A percentile compares a stretch with the other conserved stretches of the same genome.
phyloP scores from a whole-genome alignment of 2,329 filamentous ascomycete species.

The Pseudogymnoascus pannorum region DNA sequence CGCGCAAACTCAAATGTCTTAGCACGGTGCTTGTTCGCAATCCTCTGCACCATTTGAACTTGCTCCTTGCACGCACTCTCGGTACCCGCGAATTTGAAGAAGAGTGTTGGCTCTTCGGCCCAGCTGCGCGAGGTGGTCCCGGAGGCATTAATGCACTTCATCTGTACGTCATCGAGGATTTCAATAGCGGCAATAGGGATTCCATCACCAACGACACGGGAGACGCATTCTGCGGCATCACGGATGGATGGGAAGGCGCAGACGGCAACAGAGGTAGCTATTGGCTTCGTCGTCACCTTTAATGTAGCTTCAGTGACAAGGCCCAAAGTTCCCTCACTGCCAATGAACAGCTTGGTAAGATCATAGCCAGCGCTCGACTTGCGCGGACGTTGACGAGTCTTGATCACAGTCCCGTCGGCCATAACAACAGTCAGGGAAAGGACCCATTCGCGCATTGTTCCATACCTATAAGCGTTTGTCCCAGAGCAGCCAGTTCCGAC shows the following conservation, averaged over 20 bases:
- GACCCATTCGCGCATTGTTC: constrained; percentile 94
- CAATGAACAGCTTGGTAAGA: constrained; percentile 81
- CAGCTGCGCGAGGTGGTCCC: constrained; percentile 60
- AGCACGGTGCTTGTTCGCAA: constrained; percentile 55
- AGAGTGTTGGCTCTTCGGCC: constrained; percentile 68
- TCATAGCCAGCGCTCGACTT: constrained; percentile 93
- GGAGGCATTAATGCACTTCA: constrained; percentile 60
- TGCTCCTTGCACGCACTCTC: constrained; percentile 69
- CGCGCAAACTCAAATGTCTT: constrained; percentile 72
- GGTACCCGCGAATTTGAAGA: constrained; percentile 79
- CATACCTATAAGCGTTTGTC: constrained; percentile 87
- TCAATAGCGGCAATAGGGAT: constrained; percentile 87
- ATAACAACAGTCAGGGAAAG: constrained; percentile 79
- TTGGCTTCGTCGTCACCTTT: constrained; percentile 76
- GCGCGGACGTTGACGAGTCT: constrained; percentile 77
- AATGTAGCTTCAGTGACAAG: constrained; percentile 86
- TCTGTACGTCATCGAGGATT: constrained; percentile 87
- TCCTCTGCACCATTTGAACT: constrained; percentile 55
- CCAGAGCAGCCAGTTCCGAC: constrained; percentile 67
- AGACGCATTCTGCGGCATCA: constrained; percentile 54
- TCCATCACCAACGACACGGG: constrained; percentile 69
- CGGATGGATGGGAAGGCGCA: constrained; percentile 47
- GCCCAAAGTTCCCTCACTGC: constrained; percentile 84
- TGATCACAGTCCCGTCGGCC: constrained; percentile 83
- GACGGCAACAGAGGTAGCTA: constrained; percentile 74